Base-by-base conservation (phyloP, 495 filamentous ascomycete species). In the Penicillium subrubescens region DNA sequence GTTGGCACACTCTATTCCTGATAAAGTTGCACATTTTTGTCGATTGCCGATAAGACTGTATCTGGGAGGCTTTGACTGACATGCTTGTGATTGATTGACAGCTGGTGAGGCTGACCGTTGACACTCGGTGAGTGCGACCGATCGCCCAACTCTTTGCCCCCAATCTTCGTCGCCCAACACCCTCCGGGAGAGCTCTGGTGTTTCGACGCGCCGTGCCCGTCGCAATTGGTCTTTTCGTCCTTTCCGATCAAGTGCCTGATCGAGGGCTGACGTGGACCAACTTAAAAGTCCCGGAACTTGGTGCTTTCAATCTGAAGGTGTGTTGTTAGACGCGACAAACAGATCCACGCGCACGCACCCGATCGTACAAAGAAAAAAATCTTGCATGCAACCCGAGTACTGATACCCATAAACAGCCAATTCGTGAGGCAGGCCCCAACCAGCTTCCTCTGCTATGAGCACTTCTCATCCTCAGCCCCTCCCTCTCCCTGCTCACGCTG, bases 371-470 rank as follows among this genome's bases (percentile, higher is more conserved):
- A 25, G 21, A 48, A 14, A 31, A 31, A 52, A 31, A 17, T 52
- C 48, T 52, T 17, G 11, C 48, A 52, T 52, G 48, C 15, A 31
- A n/a, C 35, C 51, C 46, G 29, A 29, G 56, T 70, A 64, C 76
- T 79, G 67, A 79, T 57, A 60, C 21, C 5, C 48, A 8, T 23
- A 5, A 60, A 37, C 66, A 82, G 75, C 68, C 64, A 63, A 65
- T 68, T 57, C 69, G 51, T 68, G 57, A 67, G 65, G 64, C 70
- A 60, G 70, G 74, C 67, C 69, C 65, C 66, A 60, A 72, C 60
- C 77, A 75, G 73, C 66, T 74, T 77, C 67, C 69, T 75, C 71
- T 75, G 75, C 79, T 76, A 82, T 82, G 80, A 81, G 70, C 76
- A 73, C 75, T 71, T 67, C 75, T 48, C 72, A 61, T 69, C 69